Base-by-base conservation (phyloP, 306 rosid genomes). In the Clitoria ternatea region DNA sequence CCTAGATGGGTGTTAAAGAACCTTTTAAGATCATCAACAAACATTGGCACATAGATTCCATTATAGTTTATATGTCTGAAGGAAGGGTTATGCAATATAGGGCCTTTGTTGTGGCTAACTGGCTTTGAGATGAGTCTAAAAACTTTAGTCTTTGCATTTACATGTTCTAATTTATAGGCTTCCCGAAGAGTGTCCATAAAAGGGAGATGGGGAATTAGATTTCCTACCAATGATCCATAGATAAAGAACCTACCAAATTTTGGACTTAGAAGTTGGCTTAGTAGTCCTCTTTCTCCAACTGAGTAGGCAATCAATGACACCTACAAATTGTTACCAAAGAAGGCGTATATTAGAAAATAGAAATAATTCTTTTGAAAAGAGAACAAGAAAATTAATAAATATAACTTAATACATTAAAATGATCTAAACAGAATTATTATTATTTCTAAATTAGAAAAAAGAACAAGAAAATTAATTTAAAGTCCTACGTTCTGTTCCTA, bases 101-200 rank as follows among this genome's bases (percentile, higher is more conserved):
- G 87, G 30, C 84, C 87, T 64, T 83, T 80, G 82, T 82, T 83
- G 45, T 83, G 87, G 71, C 82, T 44, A 72, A 83, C 82, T 48
- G 87, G 87, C 50, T 83, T 83, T 49, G 87, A 83, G 72, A 83
- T 77, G 33, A 83, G 87, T 45, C 85, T 85, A 54, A 80, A 76
- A 62, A 83, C 78, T 68, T 69, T 77, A 32, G 87, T 83, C 8
- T 80, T 65, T 39, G 32, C 68, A 59, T 76, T 63, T 40, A 83
- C 66, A 44, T 24, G 14, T 6, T 77, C 68, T 54, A 77, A 29
- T 80, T 59, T 57, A 73, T 83, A 83, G 48, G 78, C 78, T 61
- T 80, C 56, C 23, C 19, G 29, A 19, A 83, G 80, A 73, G 14
- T 50, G 5, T 66, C 72, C 22, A 83, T 48, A 57, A 72, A 71